Evolutionary conservation across 1,284 basidiomycete genomes (phyloP).

Genomic region (Ustilago cynodontis): DNA sequence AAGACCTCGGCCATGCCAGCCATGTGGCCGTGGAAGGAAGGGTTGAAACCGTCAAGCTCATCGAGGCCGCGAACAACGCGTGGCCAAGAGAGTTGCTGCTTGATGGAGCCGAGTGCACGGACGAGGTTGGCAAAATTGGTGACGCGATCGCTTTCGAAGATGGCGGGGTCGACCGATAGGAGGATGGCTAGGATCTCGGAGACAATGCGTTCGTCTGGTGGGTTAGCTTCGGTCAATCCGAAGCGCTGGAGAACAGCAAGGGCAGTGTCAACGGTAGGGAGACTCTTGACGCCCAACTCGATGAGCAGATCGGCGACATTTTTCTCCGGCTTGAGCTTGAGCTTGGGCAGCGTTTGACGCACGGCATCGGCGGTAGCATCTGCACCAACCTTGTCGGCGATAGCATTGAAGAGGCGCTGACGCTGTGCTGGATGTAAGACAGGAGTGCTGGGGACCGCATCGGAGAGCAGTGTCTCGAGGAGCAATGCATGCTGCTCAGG

Average conservation of each 20-base stretch:
- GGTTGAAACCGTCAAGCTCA: slow-evolving; percentile 70
- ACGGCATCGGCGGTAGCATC: slow-evolving; percentile 65
- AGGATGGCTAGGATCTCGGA: slow-evolving; percentile 62
- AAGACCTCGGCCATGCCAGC: slow-evolving; percentile 66
- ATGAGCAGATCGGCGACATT: slow-evolving; percentile 55
- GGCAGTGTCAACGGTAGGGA: slow-evolving; percentile 51
- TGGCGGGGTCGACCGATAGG: slow-evolving; percentile 49
- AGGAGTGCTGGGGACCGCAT: slow-evolving; percentile 49
- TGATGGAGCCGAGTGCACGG: slow-evolving; percentile 34
- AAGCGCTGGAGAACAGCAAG: slow-evolving; percentile 58
- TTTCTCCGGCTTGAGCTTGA: slow-evolving; percentile 51
- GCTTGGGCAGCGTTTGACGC: slow-evolving; percentile 64
- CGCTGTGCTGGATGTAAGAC: slow-evolving; percentile 59
- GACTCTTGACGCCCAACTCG: slow-evolving; percentile 57
- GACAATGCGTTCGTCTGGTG: slow-evolving; percentile 53
- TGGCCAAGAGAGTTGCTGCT: slow-evolving; percentile 61
- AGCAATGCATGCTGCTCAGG: slow-evolving; percentile 83
- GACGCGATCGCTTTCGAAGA: slow-evolving; percentile 45
- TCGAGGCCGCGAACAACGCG: slow-evolving; percentile 71
- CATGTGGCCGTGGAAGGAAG: slow-evolving; percentile 70
- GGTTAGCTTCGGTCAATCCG: slow-evolving; percentile 48
- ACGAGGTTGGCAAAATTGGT: slow-evolving; percentile 54
- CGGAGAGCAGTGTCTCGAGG: slow-evolving; percentile 71
- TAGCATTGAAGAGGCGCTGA: slow-evolving; percentile 60
- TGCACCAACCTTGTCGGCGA: slow-evolving; percentile 62